Evolutionary conservation across 1,284 basidiomycete genomes (phyloP), one percentile per base, ranked within the genome.

Genomic region (Melampsora abietis-canadensis): DNA sequence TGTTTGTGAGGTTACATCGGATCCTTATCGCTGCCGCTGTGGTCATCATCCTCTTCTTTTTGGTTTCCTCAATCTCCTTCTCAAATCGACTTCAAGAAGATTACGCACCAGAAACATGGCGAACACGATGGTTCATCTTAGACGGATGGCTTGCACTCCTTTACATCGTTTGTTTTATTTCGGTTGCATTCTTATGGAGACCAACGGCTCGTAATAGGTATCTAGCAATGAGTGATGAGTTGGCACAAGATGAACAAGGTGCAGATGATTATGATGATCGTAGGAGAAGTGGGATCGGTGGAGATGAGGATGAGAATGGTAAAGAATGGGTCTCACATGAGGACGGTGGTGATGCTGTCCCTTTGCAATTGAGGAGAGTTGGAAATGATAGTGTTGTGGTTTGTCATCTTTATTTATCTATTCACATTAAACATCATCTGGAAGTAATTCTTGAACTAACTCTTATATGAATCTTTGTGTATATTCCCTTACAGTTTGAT

Each of bases 81-180:
- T 93, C 92, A 0, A 92, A 92, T 76, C 88, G 94, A 66, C 84
- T 92, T 21, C 90, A 91, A 8, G 92, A 96, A 86, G 91, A 95
- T 80, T 98, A 95, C 80, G 90, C 92, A 7, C 91, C 94, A 1
- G 89, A 90, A 77, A 91, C 92, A n/a, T 98, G 95, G 95, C 87
- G 87, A 77, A 87, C 88, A 68, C 88, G 94, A 66, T 99, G 96
- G 96, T 92, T 94, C 87, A 84, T 98, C 17, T 86, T 98, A 59
- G 96, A 98, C 79, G 96, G 94, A n/a, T 97, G 92, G 86, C 86
- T 98, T 37, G 88, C 90, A 0, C 84, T 93, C 37, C 87, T 96
- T 46, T 96, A 93, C 81, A 86, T 94, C 65, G 83, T 85, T 44
- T 88, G 90, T 61, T 98, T 98, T 82, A 83, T 85, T 62, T 85